These are phyloP conservation scores for Aspergillus sparsus DNA, from an alignment of 495 filamentous ascomycete species.

Conservation along the genomic window DNA sequence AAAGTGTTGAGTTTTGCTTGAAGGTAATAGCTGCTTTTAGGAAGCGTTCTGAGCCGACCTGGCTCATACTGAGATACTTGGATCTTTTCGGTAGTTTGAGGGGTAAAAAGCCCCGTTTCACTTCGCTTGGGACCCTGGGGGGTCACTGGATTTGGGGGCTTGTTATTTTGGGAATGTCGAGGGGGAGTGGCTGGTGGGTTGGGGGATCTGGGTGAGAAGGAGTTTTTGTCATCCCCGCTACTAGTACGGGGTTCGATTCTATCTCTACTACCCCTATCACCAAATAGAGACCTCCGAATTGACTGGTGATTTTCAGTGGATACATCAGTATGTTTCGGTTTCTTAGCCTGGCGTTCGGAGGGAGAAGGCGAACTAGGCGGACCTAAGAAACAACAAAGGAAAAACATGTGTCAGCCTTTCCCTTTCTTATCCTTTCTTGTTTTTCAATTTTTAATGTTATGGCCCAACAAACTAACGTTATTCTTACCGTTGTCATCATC, in stretches of 20 bases:
- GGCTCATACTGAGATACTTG: neutral
- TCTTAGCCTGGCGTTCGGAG: neutral
- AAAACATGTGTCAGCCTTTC: no score
- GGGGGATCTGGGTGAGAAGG: neutral
- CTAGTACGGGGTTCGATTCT: no score
- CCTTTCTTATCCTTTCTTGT: no score
- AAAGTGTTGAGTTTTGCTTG: neutral
- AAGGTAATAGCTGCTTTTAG: neutral
- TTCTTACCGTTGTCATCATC: neutral
- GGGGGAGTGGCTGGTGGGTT: neutral
- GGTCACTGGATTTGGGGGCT: neutral
- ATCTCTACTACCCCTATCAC: neutral
- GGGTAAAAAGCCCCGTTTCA: neutral
- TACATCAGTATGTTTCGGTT: neutral
- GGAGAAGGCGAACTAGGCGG: slow-evolving; percentile 1
- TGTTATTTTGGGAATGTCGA: no score
- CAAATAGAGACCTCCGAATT: neutral
- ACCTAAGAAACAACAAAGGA: no score
- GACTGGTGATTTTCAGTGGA: neutral
- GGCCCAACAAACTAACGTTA: no score
- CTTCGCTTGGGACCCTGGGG: neutral
- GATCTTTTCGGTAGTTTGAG: neutral
- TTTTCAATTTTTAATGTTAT: no score
- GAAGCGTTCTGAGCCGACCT: neutral
- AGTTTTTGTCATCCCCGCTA: no score